Base-by-base conservation (phyloP, 768 basidiomycete species). In the Boletus sensibilis region DNA sequence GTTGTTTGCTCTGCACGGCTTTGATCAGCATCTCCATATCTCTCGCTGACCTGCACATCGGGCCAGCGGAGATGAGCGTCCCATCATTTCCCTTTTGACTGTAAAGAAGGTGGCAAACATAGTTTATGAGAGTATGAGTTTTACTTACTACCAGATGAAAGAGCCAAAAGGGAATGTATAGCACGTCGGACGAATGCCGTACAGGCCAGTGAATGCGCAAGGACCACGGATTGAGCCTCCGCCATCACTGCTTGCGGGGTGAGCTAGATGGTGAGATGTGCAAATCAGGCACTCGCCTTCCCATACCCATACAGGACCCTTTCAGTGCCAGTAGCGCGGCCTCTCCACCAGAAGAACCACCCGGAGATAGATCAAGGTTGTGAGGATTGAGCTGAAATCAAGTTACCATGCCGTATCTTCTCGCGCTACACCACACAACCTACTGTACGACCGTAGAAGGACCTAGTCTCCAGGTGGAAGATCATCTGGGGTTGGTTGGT, bases 261-360 rank as follows among this genome's bases (percentile, higher is more conserved):
- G 39, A 55, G 14, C 0, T 9, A 16, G 53, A 27, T 27, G 7
- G 4, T 3, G 29, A 41, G 46, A 40, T 29, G 7, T 45, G 5
- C 1, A 35, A 25, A 64, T 53, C 68, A 68, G 4, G 0, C 27
- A 60, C 67, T 59, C 34, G 45, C 69, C 75, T 76, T 29, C 80
- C 78, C 31, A 80, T 66, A 8, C 81, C 78, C 31, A 82, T 57
- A 31, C 76, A 75, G 20, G 74, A 72, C 33, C 80, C 80, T 35
- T 74, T 74, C 51, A 82, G 56, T 5, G 79, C 79, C 2, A 82
- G 50, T 1, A 82, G 61, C 0, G 82, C 79, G 6, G 74, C 72
- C 63, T 81, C 82, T 33, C 82, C 82, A 8, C 82, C 82, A 3
- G 77, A 78, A 11, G 79, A 81, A n/a, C 82, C 82, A 13, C 82